Base-by-base conservation (phyloP, 352 stramenopile genomes). In the Sclerospora graminicola region DNA sequence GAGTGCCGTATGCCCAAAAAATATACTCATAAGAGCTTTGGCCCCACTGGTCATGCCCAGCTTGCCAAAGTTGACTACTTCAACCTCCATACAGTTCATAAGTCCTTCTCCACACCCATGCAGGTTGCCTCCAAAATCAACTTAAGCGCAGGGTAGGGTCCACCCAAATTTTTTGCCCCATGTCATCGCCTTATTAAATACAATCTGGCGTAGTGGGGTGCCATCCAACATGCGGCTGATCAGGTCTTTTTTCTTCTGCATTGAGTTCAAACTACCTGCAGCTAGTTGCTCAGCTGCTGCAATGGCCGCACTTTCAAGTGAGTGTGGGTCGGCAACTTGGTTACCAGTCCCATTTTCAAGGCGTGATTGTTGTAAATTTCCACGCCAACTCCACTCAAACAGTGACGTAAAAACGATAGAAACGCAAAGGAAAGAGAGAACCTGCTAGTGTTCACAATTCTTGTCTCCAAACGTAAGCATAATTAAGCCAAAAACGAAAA, bases 301-400 rank as follows among this genome's bases (percentile, higher is more conserved):
- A 46, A 98, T 89, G 0, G 94, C 94, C 11, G 95, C 87, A 38
- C 59, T 60, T 56, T 98, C 91, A 6, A 99, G 74, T 0, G 88
- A 84, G 47, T 66, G 80, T 21, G 74, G 66, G 50, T 97, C 89
- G 1, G 95, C 84, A 8, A 98, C 90, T 48, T 97, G 66, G 69
- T 90, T 4, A 98, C 95, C 14, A 99, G 73, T 5, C 96, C 96
- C 77, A 98, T 95, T 58, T 97, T 97, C 56, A 97, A 95, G 95
- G 77, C 35, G 81, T 79, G 37, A 99, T 84, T n/a, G n/a, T n/a
- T n/a, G n/a, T n/a, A n/a, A n/a, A n/a, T n/a, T n/a, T n/a, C n/a
- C n/a, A n/a, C n/a, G n/a, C n/a, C n/a, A n/a, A n/a, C n/a, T n/a
- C n/a, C n/a, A n/a, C n/a, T n/a, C n/a, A n/a, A n/a, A n/a, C n/a